Conservation (phyloP, 2,329 filamentous ascomycete genomes). For the Emmonsiellopsis sp. region DNA sequence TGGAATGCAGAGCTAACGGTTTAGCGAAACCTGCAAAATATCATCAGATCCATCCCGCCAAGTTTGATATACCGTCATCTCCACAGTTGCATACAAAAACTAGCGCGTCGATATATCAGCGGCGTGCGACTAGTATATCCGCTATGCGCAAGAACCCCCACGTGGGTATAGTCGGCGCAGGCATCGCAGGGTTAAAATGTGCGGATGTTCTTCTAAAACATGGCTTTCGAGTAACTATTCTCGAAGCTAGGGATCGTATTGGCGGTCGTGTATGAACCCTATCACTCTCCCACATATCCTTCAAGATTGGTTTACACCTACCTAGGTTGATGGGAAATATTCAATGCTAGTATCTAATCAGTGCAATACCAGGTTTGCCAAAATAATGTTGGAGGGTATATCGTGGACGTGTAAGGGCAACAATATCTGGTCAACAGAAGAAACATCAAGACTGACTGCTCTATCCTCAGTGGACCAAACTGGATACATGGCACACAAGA, state of each 20-base stretch:
- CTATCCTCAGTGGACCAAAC: constrained; percentile 46
- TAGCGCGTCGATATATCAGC: neutral
- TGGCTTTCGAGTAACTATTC: constrained; percentile 49
- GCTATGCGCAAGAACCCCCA: constrained; percentile 35
- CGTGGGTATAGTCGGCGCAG: constrained; percentile 53
- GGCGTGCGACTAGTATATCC: constrained; percentile 1
- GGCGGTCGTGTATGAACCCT: constrained; percentile 45
- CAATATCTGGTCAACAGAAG: neutral
- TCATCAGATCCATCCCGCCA: constrained; percentile 6
- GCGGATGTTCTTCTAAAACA: constrained; percentile 49
- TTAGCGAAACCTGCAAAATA: constrained; percentile 9
- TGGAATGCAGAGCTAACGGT: constrained; percentile 16
- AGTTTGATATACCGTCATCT: constrained; percentile 2
- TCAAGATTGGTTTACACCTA: neutral
- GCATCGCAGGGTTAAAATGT: constrained; percentile 51
- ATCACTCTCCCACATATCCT: neutral
- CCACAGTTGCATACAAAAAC: neutral
- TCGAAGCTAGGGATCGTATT: constrained; percentile 50
- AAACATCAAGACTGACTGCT: neutral
- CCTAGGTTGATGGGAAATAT: constrained; percentile 3
- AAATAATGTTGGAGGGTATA: constrained; percentile 37
- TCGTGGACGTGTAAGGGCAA: constrained; percentile 47
- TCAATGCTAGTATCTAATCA: constrained; percentile 22
- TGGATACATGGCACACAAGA: constrained; percentile 56
- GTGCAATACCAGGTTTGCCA: constrained; percentile 38